A percentile compares a stretch with the other conserved stretches of the same genome.
phyloP scores from a whole-genome alignment of 1,284 basidiomycete genomes.

The Trichosporon sp. region DNA sequence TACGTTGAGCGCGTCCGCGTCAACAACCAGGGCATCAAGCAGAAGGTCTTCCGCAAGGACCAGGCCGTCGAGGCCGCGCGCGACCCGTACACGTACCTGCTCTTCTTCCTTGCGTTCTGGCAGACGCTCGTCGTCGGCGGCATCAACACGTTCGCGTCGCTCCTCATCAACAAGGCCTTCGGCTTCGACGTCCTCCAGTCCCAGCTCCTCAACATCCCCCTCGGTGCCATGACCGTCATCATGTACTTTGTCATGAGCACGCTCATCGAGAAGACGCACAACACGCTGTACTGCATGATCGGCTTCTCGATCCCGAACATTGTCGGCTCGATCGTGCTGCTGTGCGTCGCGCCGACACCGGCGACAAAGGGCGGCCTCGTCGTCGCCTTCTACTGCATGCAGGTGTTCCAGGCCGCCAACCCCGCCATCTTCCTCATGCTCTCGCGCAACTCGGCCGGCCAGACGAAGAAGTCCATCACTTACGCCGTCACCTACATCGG shows the following conservation, averaged over 20 bases:
- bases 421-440: constrained; percentile 21
- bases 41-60: constrained; percentile 25
- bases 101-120: constrained; percentile 31
- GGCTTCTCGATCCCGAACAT: constrained; percentile 17
- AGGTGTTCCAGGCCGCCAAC: constrained; percentile 13
- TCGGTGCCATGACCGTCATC: constrained; percentile 17
- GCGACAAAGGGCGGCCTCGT: constrained; percentile 16
- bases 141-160: constrained; percentile 24
- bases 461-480: constrained; percentile 21
- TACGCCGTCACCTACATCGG: constrained; percentile 26
- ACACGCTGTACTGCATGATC: constrained; percentile 12
- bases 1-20: constrained; percentile 37
- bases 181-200: constrained; percentile 20
- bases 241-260: constrained; percentile 16
- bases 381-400: constrained; percentile 19
- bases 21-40: constrained; percentile 40
- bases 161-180: constrained; percentile 28
- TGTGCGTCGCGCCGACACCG: constrained; percentile 14
- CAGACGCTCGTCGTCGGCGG: constrained; percentile 35
- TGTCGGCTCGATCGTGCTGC: constrained; percentile 18
- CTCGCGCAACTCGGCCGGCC: constrained; percentile 23
- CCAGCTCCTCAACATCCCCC: constrained; percentile 27
- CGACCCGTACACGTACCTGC: constrained; percentile 31
- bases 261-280: constrained; percentile 8
- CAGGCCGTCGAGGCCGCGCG: constrained; percentile 30